Conservation (phyloP, 2,329 filamentous ascomycete genomes). For the Juglanconis juglandina region DNA sequence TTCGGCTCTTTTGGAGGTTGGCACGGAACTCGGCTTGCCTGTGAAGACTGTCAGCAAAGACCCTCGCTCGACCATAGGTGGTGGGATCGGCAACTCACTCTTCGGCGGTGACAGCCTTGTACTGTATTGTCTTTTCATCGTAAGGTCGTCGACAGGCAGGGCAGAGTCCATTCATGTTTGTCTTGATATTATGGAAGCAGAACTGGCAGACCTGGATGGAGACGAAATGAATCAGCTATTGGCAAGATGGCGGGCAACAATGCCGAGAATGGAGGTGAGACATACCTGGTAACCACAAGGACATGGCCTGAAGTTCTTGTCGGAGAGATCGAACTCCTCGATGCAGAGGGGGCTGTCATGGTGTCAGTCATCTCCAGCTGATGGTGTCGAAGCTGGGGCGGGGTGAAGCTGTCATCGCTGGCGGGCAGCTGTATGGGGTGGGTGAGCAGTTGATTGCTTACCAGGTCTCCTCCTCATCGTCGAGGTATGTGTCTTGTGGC, state of each 20-base stretch:
- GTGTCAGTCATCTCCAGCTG: constrained; percentile 16
- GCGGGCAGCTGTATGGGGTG: constrained; percentile 21
- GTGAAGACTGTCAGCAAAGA: constrained; percentile 25
- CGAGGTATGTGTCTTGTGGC: constrained; percentile 67
- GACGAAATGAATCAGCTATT: constrained; percentile 17
- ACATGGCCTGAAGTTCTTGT: constrained; percentile 95
- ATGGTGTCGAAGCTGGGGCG: constrained; percentile 19
- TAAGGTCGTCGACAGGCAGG: constrained; percentile 96
- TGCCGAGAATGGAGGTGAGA: neutral
- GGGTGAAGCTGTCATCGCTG: neutral
- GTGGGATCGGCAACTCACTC: constrained; percentile 63
- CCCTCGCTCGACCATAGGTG: neutral
- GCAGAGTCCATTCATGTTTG: constrained; percentile 94
- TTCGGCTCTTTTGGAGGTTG: constrained; percentile 84
- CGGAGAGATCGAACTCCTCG: constrained; percentile 96
- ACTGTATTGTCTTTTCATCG: constrained; percentile 95
- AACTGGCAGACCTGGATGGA: constrained; percentile 86
- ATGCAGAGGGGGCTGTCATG: constrained; percentile 82
- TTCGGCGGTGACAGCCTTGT: constrained; percentile 90
- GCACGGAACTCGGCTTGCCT: constrained; percentile 73
- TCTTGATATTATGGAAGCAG: constrained; percentile 99
- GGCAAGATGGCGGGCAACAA: constrained; percentile 17
- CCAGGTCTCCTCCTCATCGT: constrained; percentile 69
- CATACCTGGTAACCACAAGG: constrained; percentile 95
- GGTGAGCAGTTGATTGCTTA: constrained; percentile 36